Base-by-base conservation (phyloP, 768 basidiomycete species). In the Pleurotus giganteus region DNA sequence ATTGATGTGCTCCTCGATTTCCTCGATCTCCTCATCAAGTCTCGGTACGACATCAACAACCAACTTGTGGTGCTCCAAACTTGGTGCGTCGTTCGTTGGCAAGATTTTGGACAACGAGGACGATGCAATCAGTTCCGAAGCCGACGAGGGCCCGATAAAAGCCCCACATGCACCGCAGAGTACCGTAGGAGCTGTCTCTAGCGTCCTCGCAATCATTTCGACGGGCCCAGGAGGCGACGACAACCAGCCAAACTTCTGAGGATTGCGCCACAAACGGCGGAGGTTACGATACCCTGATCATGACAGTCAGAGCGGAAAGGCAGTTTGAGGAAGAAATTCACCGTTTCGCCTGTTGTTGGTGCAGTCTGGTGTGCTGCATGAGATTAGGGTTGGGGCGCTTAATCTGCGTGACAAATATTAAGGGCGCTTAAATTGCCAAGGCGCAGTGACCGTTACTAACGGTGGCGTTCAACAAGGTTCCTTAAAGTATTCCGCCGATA, bases 131-230 rank as follows among this genome's bases (percentile, higher is more conserved):
- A 45, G 26, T 24, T 23, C 7, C 43, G 24, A 45, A 17, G 43
- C 19, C 4, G 9, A 45, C 26, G 43, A 45, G 26, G 43, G 43
- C 8, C 43, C 43, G n/a, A 45, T 45, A 21, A 45, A 45, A 27
- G 8, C 43, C 26, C 43, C 43, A 27, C 43, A 45, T 45, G 43
- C 43, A 9, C 43, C 43, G 43, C 43, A 45, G 13, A 45, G 43
- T 7, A 45, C 43, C 11, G 43, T 21, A 45, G 43, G n/a, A n/a
- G 7, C 7, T 5, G 13, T 27, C 7, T 8, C n/a, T 27, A 8
- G 32, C n/a, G 39, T 41, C 39, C 39, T 7, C 7, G 43, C 43
- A 45, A 45, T 45, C 43, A 45, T 45, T 45, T 5, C 7, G 5
- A 27, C 8, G 39, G 5, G 39, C 17, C 12, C 21, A 9, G 8